phyloP scores from a whole-genome alignment of 257 asterid genomes.

The Voacanga thouarsii region DNA sequence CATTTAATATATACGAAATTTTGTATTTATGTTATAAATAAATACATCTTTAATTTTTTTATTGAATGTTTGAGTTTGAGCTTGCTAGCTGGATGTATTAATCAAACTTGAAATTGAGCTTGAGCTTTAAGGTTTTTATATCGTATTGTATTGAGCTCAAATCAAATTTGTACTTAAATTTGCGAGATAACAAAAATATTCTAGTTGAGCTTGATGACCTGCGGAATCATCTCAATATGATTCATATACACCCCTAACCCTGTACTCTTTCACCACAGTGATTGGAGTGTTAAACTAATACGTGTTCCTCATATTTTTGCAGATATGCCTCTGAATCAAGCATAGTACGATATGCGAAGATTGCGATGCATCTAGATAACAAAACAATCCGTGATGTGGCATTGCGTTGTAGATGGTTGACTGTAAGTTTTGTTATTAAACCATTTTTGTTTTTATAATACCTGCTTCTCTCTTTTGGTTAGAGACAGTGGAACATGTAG shows the following conservation, averaged over 20 bases:
- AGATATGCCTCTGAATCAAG: slow-evolving; percentile 80
- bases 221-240: neutral
- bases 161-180: too few relatives aligned
- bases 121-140: neutral
- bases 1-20: too few relatives aligned
- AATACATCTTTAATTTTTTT: too few relatives aligned
- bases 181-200: too few relatives aligned
- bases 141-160: neutral
- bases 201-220: neutral
- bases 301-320: slow-evolving; percentile 24
- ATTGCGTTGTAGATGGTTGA: slow-evolving; percentile 91
- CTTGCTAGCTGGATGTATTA: neutral
- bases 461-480: neutral
- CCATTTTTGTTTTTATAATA: neutral
- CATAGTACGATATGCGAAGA: slow-evolving; percentile 80
- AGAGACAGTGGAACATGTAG: neutral
- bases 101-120: too few relatives aligned
- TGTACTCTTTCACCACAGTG: neutral
- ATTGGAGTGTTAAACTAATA: neutral
- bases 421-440: slow-evolving; percentile 40
- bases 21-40: too few relatives aligned
- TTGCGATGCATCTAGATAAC: slow-evolving; percentile 65
- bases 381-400: slow-evolving; percentile 98
- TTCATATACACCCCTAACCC: neutral
- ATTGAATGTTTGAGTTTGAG: neutral